Conservation (phyloP, 2,329 filamentous ascomycete species). For the Corinectria fuckeliana region DNA sequence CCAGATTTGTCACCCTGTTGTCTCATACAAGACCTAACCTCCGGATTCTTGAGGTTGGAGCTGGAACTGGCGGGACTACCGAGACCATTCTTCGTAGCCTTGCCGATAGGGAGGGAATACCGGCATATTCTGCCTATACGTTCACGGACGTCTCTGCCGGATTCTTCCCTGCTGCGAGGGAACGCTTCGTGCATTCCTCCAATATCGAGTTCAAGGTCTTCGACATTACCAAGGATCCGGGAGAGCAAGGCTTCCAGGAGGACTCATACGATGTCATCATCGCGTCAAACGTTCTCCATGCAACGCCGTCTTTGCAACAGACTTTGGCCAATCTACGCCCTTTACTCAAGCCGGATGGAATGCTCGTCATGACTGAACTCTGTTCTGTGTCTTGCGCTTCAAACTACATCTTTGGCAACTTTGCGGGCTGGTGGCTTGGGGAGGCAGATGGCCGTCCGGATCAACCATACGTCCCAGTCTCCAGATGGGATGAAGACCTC, state of each 20-base stretch:
- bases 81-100: constrained; percentile 5
- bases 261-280: constrained; percentile 34
- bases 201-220: constrained; percentile 38
- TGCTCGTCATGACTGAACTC: constrained; percentile 37
- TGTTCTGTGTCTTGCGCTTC: constrained; percentile 16
- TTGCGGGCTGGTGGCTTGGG: constrained; percentile 43
- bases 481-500: constrained; percentile 12
- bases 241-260: constrained; percentile 25
- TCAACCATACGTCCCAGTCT: constrained; percentile 13
- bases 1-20: constrained; percentile 1
- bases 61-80: constrained; percentile 43
- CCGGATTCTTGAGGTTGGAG: constrained; percentile 48
- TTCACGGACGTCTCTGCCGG: constrained; percentile 49
- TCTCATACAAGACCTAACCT: constrained; percentile 44
- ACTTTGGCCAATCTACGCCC: constrained; percentile 24
- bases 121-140: constrained; percentile 40
- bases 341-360: constrained; percentile 39
- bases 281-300: constrained; percentile 41
- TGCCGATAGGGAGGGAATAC: neutral
- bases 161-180: constrained; percentile 40
- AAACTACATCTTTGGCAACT: constrained; percentile 37
- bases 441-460: constrained; percentile 6
- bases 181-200: constrained; percentile 5
- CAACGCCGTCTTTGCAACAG: constrained; percentile 35
- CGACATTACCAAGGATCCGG: constrained; percentile 21